These are phyloP conservation scores for Talaromyces amestolkiae DNA, from an alignment of 2,329 filamentous ascomycete genomes.

Conservation along the genomic window DNA sequence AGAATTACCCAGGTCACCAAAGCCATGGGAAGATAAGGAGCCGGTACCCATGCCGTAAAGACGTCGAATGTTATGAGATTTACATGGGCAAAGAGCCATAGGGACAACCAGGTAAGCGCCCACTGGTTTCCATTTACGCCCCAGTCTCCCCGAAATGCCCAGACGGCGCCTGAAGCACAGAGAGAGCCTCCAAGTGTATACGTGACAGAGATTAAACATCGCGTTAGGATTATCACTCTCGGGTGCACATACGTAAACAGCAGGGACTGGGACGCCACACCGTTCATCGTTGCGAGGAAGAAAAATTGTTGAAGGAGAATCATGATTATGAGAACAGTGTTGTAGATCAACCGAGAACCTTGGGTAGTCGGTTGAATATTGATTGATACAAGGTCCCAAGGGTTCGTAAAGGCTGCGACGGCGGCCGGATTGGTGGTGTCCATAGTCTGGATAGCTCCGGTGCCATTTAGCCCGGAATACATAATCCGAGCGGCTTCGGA, in stretches of 20 bases:
- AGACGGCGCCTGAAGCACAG: constrained; percentile 42
- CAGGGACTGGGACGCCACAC: constrained; percentile 39
- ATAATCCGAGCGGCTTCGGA: not conserved
- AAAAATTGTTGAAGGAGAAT: constrained; percentile 52
- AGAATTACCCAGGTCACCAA: constrained; percentile 46
- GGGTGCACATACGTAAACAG: constrained; percentile 34
- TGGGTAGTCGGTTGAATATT: constrained; percentile 45
- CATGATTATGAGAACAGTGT: constrained; percentile 46
- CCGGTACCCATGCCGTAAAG: constrained; percentile 43
- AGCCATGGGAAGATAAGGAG: constrained; percentile 45
- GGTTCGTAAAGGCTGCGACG: constrained; percentile 35
- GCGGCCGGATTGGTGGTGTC: constrained; percentile 28
- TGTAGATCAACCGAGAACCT: constrained; percentile 45
- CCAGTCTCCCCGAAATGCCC: constrained; percentile 46
- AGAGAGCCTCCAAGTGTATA: constrained; percentile 45
- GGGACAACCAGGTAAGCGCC: constrained; percentile 41
- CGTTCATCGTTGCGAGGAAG: constrained; percentile 48
- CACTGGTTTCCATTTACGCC: constrained; percentile 40
- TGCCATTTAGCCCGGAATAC: not conserved
- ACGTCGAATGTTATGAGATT: constrained; percentile 48
- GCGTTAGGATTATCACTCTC: not conserved
- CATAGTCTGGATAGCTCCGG: not conserved
- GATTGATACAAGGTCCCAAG: constrained; percentile 32
- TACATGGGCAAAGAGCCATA: constrained; percentile 47
- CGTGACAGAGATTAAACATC: constrained; percentile 25